Evolutionary conservation across 148 eudicot genomes (phyloP), one percentile per base, ranked within the genome.

Genomic region (Chenopodium berlandieri): DNA sequence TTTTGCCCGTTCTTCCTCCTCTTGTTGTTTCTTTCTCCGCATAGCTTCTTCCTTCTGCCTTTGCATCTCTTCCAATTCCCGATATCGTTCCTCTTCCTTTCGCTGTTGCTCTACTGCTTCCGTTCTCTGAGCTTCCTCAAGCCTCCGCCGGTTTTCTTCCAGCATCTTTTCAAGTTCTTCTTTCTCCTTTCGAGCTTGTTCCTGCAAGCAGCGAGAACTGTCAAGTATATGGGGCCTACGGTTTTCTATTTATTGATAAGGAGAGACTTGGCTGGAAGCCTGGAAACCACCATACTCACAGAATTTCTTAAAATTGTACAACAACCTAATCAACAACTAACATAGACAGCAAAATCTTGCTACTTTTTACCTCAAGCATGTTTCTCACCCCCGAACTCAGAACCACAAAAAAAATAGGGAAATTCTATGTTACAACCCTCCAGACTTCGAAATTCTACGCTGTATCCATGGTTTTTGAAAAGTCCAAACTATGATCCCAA

Each of bases 31-130:
- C 87, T 95, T 93, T 89, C 89, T 91, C 37, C 88, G 86, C 89
- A 95, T 30, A 13, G 97, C 97, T 89, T 91, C 97, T 84, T 93
- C 97, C 60, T 90, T 93, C 83, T 91, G 94, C 69, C 92, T 90
- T 75, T 95, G 99, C 84, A 90, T 86, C 88, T 92, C 97, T 79
- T 95, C 94, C 81, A 95, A 84, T 85, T 93, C 93, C 62, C 92
- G 73, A 77, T 95, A 93, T 7, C 98, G 92, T 77, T 91, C 91
- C 82, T 95, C 98, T 86, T 95, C 98, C 86, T 82, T 87, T 87
- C 86, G 81, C 83, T 91, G 91, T 83, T 92, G 97, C 88, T 95
- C 92, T 62, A 91, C 32, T 79, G 94, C 97, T 91, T 93, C 99
- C 83, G 78, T 78, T 84, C 91, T 88, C 76, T 93, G 95, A 62